Evolutionary conservation across 495 filamentous ascomycete genomes (phyloP).

Genomic region (Lophiotrema nucula): DNA sequence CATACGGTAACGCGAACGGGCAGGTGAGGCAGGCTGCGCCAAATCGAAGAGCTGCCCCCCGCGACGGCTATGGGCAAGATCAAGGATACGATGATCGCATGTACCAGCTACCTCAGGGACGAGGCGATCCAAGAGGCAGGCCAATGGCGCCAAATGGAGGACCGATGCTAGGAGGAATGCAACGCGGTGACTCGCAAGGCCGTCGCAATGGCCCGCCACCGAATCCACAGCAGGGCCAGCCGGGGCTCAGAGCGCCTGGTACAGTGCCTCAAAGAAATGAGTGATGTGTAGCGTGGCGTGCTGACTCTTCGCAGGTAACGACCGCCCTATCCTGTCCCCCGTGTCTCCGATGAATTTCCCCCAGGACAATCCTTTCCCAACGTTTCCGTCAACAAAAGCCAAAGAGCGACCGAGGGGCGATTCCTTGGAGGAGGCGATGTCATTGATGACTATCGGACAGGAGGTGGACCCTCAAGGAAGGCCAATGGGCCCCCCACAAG

Average conservation of each 20-base stretch:
- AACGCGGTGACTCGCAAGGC: slow-evolving; percentile 18
- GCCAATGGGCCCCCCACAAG: neutral
- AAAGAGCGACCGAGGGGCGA: slow-evolving; percentile 43
- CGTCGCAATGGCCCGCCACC: slow-evolving; percentile 14
- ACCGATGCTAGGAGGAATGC: slow-evolving; percentile 15
- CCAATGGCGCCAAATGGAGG: slow-evolving; percentile 19
- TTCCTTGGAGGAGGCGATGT: slow-evolving; percentile 33
- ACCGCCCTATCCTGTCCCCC: slow-evolving; percentile 40
- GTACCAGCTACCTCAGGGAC: slow-evolving; percentile 20
- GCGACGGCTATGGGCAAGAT: slow-evolving; percentile 22
- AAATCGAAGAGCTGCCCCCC: slow-evolving; percentile 20
- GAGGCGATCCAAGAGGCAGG: slow-evolving; percentile 17
- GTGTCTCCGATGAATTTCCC: slow-evolving; percentile 50
- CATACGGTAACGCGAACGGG: slow-evolving; percentile 17
- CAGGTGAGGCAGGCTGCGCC: slow-evolving; percentile 18
- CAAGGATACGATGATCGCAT: slow-evolving; percentile 16
- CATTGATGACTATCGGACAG: slow-evolving; percentile 39
- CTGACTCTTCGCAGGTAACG: slow-evolving; percentile 25
- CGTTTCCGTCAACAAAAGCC: slow-evolving; percentile 56
- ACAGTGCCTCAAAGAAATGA: no score
- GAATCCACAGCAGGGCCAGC: slow-evolving; percentile 8
- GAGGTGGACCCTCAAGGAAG: slow-evolving; percentile 50
- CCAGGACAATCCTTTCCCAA: slow-evolving; percentile 69
- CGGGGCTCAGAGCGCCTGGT: slow-evolving; percentile 37
- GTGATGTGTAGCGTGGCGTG: neutral